Evolutionary conservation across 164 flowering plant genomes (phyloP).

Genomic region (Macadamia tetraphylla): DNA sequence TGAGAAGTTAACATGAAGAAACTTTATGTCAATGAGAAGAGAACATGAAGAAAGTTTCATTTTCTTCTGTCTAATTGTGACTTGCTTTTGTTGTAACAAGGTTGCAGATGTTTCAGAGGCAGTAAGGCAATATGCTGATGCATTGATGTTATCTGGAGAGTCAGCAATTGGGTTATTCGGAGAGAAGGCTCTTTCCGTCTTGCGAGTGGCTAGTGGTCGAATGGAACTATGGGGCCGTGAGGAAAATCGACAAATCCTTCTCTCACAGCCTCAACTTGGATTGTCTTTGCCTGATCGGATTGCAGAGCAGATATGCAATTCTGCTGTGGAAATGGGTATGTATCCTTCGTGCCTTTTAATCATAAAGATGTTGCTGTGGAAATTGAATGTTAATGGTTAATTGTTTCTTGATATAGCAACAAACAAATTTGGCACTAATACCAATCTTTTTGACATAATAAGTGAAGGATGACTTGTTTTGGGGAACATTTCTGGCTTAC

Average conservation of each 20-base stretch:
- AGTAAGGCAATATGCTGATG: conserved; percentile 83
- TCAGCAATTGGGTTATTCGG: conserved; percentile 75
- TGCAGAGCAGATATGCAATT: conserved; percentile 74
- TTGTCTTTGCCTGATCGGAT: conserved; percentile 53
- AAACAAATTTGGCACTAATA: too few relatives aligned
- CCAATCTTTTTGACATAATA: too few relatives aligned
- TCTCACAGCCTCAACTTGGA: conserved; percentile 39
- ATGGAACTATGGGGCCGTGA: conserved; percentile 71
- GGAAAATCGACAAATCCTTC: conserved; percentile 43
- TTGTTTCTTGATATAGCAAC: too few relatives aligned
- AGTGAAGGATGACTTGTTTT: too few relatives aligned
- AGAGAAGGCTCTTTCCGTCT: conserved; percentile 72
- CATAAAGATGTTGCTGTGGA: background rate
- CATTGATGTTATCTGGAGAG: conserved; percentile 90
- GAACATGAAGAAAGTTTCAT: conserved; percentile 5
- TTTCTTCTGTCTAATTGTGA: background rate
- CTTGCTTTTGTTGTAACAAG: conserved; percentile 26
- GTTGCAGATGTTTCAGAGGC: conserved; percentile 95
- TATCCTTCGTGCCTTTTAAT: background rate
- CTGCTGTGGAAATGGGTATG: conserved; percentile 77
- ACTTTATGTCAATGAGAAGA: background rate
- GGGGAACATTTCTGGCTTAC: too few relatives aligned
- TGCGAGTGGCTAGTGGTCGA: conserved; percentile 49
- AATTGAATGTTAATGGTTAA: background rate
- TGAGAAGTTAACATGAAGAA: conserved; percentile 1